Evolutionary conservation across 2,329 filamentous ascomycete genomes (phyloP), one percentile per base, ranked within the genome.

Genomic region (Nothophaeocryptopus gaeumannii): DNA sequence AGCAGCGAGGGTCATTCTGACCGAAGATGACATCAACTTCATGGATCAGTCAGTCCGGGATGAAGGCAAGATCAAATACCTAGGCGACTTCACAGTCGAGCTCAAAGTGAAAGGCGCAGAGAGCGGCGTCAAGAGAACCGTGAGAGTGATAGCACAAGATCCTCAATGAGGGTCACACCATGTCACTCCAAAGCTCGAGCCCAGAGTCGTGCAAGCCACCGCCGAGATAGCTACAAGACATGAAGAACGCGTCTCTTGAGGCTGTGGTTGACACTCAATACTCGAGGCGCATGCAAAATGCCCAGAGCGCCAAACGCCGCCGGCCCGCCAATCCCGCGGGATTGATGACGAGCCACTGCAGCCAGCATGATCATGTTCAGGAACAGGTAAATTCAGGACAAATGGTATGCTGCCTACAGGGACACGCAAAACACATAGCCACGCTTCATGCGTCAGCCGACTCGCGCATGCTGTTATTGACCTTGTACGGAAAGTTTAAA

Each of bases 81-180:
- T 81, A 14, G 79, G 79, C 38, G 70, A 73, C 46, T 82, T 74
- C 63, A 71, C 72, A 50, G 67, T 81, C 37, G 74, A 78, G 62
- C 76, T 82, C 47, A 69, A 62, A 51, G 59, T 79, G 40, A 73
- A 74, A 44, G 78, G 78, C 7, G 69, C 71, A n/a, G 67, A 70
- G 38, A 63, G 67, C 46, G 59, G 61, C 7, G 58, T 77, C n/a
- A 67, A 63, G 53, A 69, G 73, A 58, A 69, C 63, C 4, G 69
- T 77, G 20, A 65, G 66, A 47, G 70, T 78, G 20, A 62, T 65
- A 52, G 64, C 69, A 40, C 68, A 73, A 55, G 68, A 59, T 30
- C 49, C 44, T 10, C 50, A 36, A 29, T 16, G 34, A 45, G 13
- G 31, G 20, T 13, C 7, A n/a, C 14, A 38, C 20, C 8, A 38